These are phyloP conservation scores for Pichia eremophila DNA, from an alignment of 805 yeast species.

Conservation along the genomic window DNA sequence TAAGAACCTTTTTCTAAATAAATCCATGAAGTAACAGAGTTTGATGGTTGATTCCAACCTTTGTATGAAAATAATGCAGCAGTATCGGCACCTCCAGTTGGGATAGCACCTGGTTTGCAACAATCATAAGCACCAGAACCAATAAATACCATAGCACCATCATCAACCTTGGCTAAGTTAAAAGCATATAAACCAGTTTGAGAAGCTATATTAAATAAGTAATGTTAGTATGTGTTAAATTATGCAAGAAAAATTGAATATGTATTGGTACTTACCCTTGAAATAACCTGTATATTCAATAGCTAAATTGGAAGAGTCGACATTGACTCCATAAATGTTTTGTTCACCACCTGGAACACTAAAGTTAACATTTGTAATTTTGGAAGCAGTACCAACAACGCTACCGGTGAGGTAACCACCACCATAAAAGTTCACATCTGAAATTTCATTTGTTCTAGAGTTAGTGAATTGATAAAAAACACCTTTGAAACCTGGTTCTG, in stretches of 20 bases:
- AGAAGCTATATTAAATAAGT: constrained; percentile 12
- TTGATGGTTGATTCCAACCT: background rate
- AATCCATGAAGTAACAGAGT: background rate
- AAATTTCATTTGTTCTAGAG: background rate
- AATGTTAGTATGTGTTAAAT: too few relatives aligned
- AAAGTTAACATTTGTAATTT: background rate
- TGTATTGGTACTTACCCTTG: background rate
- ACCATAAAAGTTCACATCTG: constrained; percentile 5
- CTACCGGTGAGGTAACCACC: background rate
- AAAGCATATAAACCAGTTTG: constrained; percentile 21
- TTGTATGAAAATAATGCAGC: background rate
- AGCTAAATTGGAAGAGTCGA: constrained; percentile 2
- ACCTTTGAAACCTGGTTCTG: background rate
- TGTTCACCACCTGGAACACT: background rate
- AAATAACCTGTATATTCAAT: constrained; percentile 8
- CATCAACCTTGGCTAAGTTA: constrained; percentile 18
- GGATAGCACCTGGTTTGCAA: constrained; percentile 12
- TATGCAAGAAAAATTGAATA: too few relatives aligned
- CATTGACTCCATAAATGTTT: constrained; percentile 1
- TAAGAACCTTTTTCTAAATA: constrained; percentile 3
- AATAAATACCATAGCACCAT: constrained; percentile 22
- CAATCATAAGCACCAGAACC: constrained; percentile 28
- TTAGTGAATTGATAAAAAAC: background rate
- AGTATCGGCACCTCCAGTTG: background rate
- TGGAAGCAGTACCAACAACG: constrained; percentile 1